These are phyloP conservation scores for Alternaria panax DNA, from an alignment of 2,329 filamentous ascomycete genomes.

Conservation along the genomic window DNA sequence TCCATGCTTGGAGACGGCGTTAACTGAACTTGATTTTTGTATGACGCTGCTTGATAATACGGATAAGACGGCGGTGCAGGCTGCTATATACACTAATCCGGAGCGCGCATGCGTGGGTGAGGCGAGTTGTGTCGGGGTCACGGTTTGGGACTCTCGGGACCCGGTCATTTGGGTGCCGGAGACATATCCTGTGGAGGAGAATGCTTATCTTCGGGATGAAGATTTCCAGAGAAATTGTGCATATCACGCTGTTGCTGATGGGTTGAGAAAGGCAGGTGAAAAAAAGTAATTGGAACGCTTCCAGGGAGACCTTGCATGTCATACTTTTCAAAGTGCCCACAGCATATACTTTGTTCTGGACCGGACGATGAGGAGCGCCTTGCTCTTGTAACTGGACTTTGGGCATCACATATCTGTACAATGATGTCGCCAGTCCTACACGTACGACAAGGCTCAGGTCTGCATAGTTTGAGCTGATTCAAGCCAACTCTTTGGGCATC, in stretches of 20 bases:
- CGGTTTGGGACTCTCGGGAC: constrained; percentile 54
- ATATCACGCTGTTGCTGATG: constrained; percentile 43
- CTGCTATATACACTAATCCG: constrained; percentile 54
- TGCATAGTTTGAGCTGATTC: neutral
- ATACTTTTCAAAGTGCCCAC: neutral
- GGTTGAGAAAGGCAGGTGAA: constrained; percentile 24
- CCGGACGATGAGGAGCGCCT: neutral
- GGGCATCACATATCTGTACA: neutral
- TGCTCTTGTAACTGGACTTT: neutral
- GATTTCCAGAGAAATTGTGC: constrained; percentile 45
- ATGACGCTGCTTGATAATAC: constrained; percentile 55
- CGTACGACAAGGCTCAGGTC: neutral
- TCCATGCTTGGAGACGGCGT: constrained; percentile 64
- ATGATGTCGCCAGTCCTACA: neutral
- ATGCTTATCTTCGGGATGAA: constrained; percentile 42
- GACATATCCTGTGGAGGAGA: constrained; percentile 49
- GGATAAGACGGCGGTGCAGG: constrained; percentile 56
- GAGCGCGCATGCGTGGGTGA: constrained; percentile 49
- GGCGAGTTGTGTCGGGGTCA: constrained; percentile 50
- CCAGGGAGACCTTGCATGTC: neutral
- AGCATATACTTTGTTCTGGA: neutral
- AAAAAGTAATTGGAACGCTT: neutral
- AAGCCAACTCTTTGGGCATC: neutral
- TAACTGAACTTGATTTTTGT: constrained; percentile 69
- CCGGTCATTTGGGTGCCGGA: constrained; percentile 50